These are phyloP conservation scores for Entomophthora muscae DNA, from an alignment of 371 early-diverging fungal genomes.

Conservation along the genomic window DNA sequence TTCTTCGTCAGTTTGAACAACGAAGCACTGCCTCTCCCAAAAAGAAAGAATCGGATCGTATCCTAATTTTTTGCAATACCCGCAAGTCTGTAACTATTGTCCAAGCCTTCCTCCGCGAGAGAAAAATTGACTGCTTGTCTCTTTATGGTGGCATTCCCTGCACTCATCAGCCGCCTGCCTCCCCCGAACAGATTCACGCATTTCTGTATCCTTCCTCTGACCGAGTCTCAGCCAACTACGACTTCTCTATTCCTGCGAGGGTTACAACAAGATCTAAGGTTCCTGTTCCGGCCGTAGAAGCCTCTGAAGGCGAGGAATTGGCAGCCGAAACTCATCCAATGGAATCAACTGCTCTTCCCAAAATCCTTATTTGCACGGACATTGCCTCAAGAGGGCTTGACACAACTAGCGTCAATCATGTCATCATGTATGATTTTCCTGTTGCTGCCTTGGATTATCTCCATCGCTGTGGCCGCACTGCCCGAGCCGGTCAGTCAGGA, in stretches of 20 bases:
- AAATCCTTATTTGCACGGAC: constrained; percentile 80
- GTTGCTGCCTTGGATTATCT: constrained; percentile 80
- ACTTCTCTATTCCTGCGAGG: not conserved
- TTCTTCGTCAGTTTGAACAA: constrained; percentile 30
- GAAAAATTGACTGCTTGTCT: constrained; percentile 31
- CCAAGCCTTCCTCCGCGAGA: constrained; percentile 32
- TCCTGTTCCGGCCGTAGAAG: not conserved
- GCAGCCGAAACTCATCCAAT: constrained; percentile 8
- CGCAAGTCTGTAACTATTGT: constrained; percentile 40
- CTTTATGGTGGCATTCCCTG: constrained; percentile 29
- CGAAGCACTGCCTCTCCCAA: constrained; percentile 23
- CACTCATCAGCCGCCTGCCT: constrained; percentile 9
- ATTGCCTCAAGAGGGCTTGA: constrained; percentile 89
- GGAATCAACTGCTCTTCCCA: constrained; percentile 15
- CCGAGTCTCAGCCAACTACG: not conserved
- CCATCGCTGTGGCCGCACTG: constrained; percentile 94
- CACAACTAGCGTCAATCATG: constrained; percentile 76
- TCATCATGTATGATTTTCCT: constrained; percentile 90
- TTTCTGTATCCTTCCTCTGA: constrained; percentile 1
- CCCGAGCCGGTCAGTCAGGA: constrained; percentile 70
- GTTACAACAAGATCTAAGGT: not conserved
- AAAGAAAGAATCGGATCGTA: constrained; percentile 20
- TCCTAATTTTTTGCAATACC: constrained; percentile 78
- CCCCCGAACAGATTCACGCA: not conserved
- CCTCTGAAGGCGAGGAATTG: constrained; percentile 10